These are phyloP conservation scores for Rutidosis leptorrhynchoides DNA, from an alignment of 129 eudicot genomes.

Conservation along the genomic window DNA sequence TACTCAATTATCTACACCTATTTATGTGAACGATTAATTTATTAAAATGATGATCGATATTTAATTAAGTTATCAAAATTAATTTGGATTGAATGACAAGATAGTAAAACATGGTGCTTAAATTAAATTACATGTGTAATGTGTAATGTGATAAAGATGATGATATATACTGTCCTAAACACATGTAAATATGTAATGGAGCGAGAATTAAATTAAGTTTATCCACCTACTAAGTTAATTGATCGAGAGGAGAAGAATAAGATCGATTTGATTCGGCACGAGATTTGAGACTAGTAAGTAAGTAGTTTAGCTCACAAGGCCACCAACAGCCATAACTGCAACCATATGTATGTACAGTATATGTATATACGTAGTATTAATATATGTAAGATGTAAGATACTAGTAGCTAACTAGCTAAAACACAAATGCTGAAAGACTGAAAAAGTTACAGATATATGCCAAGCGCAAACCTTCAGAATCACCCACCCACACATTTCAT, in stretches of 20 bases:
- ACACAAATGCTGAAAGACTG: slow-evolving; percentile 12
- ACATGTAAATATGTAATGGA: background rate
- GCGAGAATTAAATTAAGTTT: background rate
- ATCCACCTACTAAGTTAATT: background rate
- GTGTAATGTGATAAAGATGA: background rate
- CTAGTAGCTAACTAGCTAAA: background rate
- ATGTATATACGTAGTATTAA: too few species aligned
- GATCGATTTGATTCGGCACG: slow-evolving; percentile 10
- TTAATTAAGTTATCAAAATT: background rate
- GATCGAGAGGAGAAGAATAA: background rate
- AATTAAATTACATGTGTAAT: slow-evolving; percentile 1
- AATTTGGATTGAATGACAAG: background rate
- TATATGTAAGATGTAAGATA: background rate
- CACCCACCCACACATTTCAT: slow-evolving; percentile 9
- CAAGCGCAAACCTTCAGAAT: slow-evolving; percentile 18
- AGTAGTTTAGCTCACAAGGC: slow-evolving; percentile 41
- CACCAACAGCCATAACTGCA: slow-evolving; percentile 18
- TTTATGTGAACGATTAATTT: too few species aligned
- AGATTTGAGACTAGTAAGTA: slow-evolving; percentile 22
- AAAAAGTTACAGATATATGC: background rate
- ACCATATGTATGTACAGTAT: slow-evolving; percentile 1
- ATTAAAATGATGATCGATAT: background rate
- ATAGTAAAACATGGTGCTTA: background rate
- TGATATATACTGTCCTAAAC: slow-evolving; percentile 9
- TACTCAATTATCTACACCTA: too few species aligned